Conservation (phyloP, 345 rosid species). For the Pseudoturritis turrita region DNA sequence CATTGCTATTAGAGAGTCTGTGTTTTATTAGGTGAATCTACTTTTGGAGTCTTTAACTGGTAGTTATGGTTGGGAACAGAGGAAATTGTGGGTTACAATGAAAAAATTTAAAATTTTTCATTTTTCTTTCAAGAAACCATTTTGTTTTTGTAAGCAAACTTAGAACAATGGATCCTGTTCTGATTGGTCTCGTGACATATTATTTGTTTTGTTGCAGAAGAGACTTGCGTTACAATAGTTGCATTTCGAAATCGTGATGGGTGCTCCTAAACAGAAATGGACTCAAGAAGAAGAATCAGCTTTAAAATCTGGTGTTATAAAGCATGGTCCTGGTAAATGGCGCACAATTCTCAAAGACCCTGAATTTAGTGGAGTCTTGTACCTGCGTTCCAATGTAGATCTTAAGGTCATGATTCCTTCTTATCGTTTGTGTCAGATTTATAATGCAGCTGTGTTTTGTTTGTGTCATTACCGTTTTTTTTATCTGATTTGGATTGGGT, state of each 20-base stretch:
- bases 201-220: conserved; percentile 12
- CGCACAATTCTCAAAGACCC: conserved; percentile 97
- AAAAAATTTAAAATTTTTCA: neutral
- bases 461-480: neutral
- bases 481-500: neutral
- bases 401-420: conserved; percentile 60
- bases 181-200: neutral
- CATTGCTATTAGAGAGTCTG: neutral
- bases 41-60: neutral
- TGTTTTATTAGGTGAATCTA: neutral
- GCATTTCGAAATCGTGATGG: conserved; percentile 43
- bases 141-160: neutral
- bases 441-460: neutral
- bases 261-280: conserved; percentile 99
- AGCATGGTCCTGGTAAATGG: conserved; percentile 99
- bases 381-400: conserved; percentile 93
- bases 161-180: neutral
- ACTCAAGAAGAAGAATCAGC: conserved; percentile 97
- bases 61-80: neutral
- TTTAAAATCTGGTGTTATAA: conserved; percentile 80
- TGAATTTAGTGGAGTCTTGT: conserved; percentile 77
- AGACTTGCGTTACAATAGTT: neutral
- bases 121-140: neutral
- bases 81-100: neutral
- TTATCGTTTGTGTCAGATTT: conserved; percentile 14